Conservation (phyloP, 805 yeast species). For the Candida piceae region DNA sequence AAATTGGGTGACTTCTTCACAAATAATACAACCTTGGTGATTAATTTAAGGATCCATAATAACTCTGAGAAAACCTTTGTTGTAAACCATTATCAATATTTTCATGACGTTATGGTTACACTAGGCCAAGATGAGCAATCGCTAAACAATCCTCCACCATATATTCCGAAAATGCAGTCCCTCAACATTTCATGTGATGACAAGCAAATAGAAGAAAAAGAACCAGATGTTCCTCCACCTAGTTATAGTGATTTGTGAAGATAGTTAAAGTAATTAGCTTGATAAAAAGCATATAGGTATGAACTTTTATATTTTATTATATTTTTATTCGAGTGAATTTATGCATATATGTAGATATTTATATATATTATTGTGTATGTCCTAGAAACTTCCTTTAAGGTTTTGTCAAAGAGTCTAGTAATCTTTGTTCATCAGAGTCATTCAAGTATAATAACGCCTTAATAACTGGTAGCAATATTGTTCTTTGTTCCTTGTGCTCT, state of each 20-base stretch:
- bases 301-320: too few species aligned
- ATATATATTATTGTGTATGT: too few species aligned
- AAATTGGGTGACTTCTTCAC: background rate
- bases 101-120: too few species aligned
- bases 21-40: background rate
- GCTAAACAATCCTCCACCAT: background rate
- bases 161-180: too few species aligned
- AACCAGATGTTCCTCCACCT: background rate
- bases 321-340: too few species aligned
- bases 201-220: background rate
- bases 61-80: too few species aligned
- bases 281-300: too few species aligned
- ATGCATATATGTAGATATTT: too few species aligned
- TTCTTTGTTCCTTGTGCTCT: constrained; percentile 90
- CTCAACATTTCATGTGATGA: background rate
- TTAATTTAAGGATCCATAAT: background rate
- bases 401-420: constrained; percentile 46
- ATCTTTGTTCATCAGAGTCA: constrained; percentile 66
- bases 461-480: constrained; percentile 78
- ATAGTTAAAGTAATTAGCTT: too few species aligned
- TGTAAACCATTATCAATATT: too few species aligned
- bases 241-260: background rate
- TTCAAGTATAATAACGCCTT: constrained; percentile 66
- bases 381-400: too few species aligned
- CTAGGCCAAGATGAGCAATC: background rate